phyloP scores from a whole-genome alignment of 1,139 yeast genomes.

The Geotrichum cucujoidarum region DNA sequence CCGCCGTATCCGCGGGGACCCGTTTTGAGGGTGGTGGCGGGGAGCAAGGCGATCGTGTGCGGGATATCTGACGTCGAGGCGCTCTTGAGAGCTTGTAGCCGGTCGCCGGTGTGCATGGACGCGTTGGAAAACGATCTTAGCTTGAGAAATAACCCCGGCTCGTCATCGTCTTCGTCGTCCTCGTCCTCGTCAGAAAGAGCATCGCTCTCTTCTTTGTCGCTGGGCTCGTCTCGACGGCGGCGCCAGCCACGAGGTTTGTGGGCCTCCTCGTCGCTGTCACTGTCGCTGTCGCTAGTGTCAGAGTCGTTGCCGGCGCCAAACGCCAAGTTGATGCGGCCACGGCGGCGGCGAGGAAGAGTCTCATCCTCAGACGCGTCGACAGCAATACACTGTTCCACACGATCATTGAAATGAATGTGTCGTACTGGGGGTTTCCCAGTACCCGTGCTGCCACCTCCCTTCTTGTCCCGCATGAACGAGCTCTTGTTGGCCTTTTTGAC shows the following conservation, averaged over 20 bases:
- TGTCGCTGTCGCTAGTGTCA: conserved; percentile 1
- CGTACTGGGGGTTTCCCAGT: conserved; percentile 35
- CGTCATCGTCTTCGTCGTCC: conserved; percentile 55
- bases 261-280: not conserved
- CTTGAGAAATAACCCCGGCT: conserved; percentile 63
- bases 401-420: conserved; percentile 84
- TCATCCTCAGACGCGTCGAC: conserved; percentile 57
- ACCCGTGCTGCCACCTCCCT: no score
- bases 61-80: conserved; percentile 17
- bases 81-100: not conserved
- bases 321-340: not conserved
- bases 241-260: not conserved
- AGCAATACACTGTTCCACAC: conserved; percentile 88
- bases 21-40: conserved; percentile 68
- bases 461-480: not conserved
- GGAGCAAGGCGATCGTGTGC: conserved; percentile 62
- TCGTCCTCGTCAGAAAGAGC: conserved; percentile 33
- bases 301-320: not conserved
- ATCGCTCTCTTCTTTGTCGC: conserved; percentile 6
- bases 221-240: not conserved
- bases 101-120: conserved; percentile 30
- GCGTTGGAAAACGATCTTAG: conserved; percentile 38
- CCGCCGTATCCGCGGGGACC: no score
- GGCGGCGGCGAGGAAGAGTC: not conserved
- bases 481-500: not conserved